Evolutionary conservation across 495 filamentous ascomycete genomes (phyloP), one percentile per base, ranked within the genome.

Genomic region (Aspergillus sparsus): DNA sequence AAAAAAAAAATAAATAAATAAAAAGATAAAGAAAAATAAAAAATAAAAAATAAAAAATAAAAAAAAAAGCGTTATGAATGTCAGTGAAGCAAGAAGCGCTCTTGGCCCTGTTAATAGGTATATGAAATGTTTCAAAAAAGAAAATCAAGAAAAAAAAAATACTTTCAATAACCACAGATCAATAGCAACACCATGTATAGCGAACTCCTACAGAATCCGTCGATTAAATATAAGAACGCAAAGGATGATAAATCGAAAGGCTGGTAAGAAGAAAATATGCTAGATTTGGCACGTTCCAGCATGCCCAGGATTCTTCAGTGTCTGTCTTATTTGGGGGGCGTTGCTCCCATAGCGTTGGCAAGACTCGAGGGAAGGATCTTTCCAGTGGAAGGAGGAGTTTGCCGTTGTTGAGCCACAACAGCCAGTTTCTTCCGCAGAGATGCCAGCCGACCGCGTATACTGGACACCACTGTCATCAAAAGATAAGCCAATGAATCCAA

Each of bases 371-470:
- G 61, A 3, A 69, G 63, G 46, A 71, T 62, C 51, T 73, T 71
- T 53, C 64, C 68, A 35, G 62, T 70, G 1, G 71, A 68, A 2
- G 76, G 68, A 12, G 78, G 74, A n/a, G 71, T 71, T 33, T 79
- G 79, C 32, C 81, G 82, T 58, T 27, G 21, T 27, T 83, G 83
- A 2, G 82, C 71, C 21, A 87, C 73, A 2, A 82, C 61, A 15
- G 78, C 75, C 57, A 84, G 78, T 65, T 86, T 88, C 72, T 83
- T 84, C 56, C 80, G 77, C 42, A 87, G 74, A 49, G 79, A 69
- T 13, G 74, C 66, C 39, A 87, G 70, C 41, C 85, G 84, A 32
- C 70, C 70, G 51, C 83, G 83, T 68, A 87, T 84, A 64, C 82
- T 84, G 21, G 80, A 74, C n/a, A 87, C 78, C 53, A 87, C 85